Percentiles rank a stretch among this genome's conserved stretches.
These are phyloP conservation scores for Tremellales sp. DNA, from an alignment of 1,284 basidiomycete genomes.

Conservation along the genomic window DNA sequence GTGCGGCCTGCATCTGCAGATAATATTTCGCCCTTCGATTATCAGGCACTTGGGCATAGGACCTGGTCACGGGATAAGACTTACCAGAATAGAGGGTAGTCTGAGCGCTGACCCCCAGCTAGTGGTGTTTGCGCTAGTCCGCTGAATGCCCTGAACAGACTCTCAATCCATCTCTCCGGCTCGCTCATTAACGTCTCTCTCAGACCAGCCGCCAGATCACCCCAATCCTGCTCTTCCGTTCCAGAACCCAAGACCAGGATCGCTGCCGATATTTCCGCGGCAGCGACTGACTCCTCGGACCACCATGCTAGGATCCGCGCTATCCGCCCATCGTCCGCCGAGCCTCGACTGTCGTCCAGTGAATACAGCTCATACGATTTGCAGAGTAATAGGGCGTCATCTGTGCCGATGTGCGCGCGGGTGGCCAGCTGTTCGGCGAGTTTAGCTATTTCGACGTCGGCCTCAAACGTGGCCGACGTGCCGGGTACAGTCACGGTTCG, in stretches of 20 bases:
- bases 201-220: slow-evolving; percentile 20
- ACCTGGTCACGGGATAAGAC: slow-evolving; percentile 3
- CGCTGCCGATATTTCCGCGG: slow-evolving; percentile 30
- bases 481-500: slow-evolving; percentile 10
- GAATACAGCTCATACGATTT: slow-evolving; percentile 33
- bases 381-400: slow-evolving; percentile 23
- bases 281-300: slow-evolving; percentile 31
- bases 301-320: slow-evolving; percentile 34
- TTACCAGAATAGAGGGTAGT: slow-evolving; percentile 32
- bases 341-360: slow-evolving; percentile 18
- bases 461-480: slow-evolving; percentile 13
- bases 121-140: slow-evolving; percentile 29
- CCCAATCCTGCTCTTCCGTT: slow-evolving; percentile 12
- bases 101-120: slow-evolving; percentile 9
- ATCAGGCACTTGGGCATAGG: background rate
- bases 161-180: slow-evolving; percentile 31
- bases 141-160: slow-evolving; percentile 34
- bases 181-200: slow-evolving; percentile 25
- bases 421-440: slow-evolving; percentile 24
- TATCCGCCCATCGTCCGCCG: slow-evolving; percentile 21
- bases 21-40: slow-evolving; percentile 34
- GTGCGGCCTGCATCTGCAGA: slow-evolving; percentile 32
- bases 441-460: slow-evolving; percentile 19
- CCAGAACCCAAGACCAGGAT: slow-evolving; percentile 10
- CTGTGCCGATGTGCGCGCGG: slow-evolving; percentile 19